Conservation (phyloP, 441 rosid genomes). For the Manihot esculenta region DNA sequence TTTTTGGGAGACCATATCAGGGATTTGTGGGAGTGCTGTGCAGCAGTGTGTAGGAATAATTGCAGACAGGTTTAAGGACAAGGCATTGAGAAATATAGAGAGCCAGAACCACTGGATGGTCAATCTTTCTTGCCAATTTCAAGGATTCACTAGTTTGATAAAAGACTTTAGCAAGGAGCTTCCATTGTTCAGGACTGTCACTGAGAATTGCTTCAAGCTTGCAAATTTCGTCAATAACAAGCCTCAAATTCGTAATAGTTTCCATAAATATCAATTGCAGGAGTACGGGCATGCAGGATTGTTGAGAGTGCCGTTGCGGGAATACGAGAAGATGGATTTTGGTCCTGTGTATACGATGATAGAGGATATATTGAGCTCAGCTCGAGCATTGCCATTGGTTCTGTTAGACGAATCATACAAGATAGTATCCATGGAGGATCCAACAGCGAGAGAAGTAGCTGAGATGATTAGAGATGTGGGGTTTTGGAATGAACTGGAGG, state of each 20-base stretch:
- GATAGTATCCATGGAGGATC: slow-evolving; percentile 70
- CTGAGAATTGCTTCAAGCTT: slow-evolving; percentile 65
- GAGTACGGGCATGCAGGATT: slow-evolving; percentile 60
- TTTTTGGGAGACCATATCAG: slow-evolving; percentile 66
- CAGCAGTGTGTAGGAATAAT: slow-evolving; percentile 92
- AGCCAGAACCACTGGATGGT: slow-evolving; percentile 94
- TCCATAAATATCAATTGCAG: slow-evolving; percentile 77
- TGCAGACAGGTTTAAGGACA: slow-evolving; percentile 77
- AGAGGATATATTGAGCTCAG: slow-evolving; percentile 74
- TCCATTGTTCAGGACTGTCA: slow-evolving; percentile 62
- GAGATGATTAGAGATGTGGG: slow-evolving; percentile 80
- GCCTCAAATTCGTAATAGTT: slow-evolving; percentile 57
- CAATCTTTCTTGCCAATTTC: slow-evolving; percentile 87
- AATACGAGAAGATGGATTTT: slow-evolving; percentile 39
- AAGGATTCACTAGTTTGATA: slow-evolving; percentile 68
- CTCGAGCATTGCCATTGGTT: slow-evolving; percentile 69
- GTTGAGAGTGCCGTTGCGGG: slow-evolving; percentile 57
- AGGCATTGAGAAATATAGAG: slow-evolving; percentile 82
- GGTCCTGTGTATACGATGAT: slow-evolving; percentile 57
- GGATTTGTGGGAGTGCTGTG: slow-evolving; percentile 73
- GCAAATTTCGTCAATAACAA: slow-evolving; percentile 69
- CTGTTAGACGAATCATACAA: slow-evolving; percentile 72
- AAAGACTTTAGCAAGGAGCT: slow-evolving; percentile 81
- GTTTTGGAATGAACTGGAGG: slow-evolving; percentile 89
- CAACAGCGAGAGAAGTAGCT: slow-evolving; percentile 64